Evolutionary conservation across 2,329 filamentous ascomycete genomes (phyloP), one percentile per base, ranked within the genome.

Genomic region (Verticillium nubilum): DNA sequence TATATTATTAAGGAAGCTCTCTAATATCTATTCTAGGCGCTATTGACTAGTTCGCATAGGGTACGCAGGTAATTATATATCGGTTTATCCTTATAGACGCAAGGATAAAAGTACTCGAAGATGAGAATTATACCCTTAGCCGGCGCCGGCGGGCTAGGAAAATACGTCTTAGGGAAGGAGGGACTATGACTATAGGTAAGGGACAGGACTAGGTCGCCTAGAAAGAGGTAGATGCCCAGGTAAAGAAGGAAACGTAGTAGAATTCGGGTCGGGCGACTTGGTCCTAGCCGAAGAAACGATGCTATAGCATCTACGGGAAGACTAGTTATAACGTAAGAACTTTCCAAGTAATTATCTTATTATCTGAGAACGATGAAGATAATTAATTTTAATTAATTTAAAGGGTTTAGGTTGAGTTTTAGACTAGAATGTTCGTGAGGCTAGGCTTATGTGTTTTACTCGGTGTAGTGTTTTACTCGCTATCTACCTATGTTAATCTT

Each of bases 1-100:
- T 10, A 5, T 10, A 10, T 5, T 10, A 31, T 10, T 10, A 31
- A 10, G 28, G 28, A 31, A 31, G 28, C 28, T 31, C 28, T 5
- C 28, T 10, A 31, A 31, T 10, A 5, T 10, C 28, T 5, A 31
- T 31, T 5, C 5, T 31, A 5, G 5, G 10, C 5, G 28, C 28
- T 31, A 42, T 61, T 37, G 35, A 59, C 42, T 33, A 59, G 37
- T 31, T 59, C 52, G 33, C 57, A 33, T 59, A 61, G 47, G 35
- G 35, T 54, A 57, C 50, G 13, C 37, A 33, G 25, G 17, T 26
- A 27, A 53, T 25, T 12, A 25, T 26, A 3, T 9, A 57, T 19
- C 19, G 7, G 4, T n/a, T 12, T 3, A 47, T 47, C 26, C 33
- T 47, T 47, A 19, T 33, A 10, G 28, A 31, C 28, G 10, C 28